Base-by-base conservation (phyloP, 345 rosid genomes). In the Trapa bicornis region DNA sequence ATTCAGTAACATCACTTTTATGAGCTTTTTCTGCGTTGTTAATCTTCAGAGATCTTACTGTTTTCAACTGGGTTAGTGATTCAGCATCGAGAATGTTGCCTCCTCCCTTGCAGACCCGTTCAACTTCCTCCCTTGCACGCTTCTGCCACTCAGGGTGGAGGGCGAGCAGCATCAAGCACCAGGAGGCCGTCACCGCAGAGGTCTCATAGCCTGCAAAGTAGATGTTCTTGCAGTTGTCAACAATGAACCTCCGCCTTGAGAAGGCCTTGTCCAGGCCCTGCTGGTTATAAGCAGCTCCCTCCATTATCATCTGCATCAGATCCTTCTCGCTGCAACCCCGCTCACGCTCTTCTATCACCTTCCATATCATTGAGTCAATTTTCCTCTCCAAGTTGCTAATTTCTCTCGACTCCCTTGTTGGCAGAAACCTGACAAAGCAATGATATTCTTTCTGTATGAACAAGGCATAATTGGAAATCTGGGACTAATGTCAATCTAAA, bases 81-180 rank as follows among this genome's bases (percentile, higher is more conserved):
- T 85, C 77, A 0, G 86, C 73, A 72, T 85, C 84, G 0, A 77
- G 82, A 4, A 71, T 57, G 62, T 68, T 57, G 62, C 68, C 75
- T 32, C 79, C 74, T n/a, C 73, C 37, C 38, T 11, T 75, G 63
- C 80, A 86, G 15, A 80, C 76, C 50, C 64, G 70, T 54, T 77
- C 68, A 35, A 84, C 83, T 72, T 91, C 93, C 5, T 65, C 73
- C 3, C 88, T 82, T 48, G 85, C 83, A 14, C 74, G 83, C 47
- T 76, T 68, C 73, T 91, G 97, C 97, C 97, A 86, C 3, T 80
- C 76, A 3, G 97, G 93, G 72, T 88, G 79, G 3, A 84, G 75
- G 62, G 93, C 93, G 0, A 91, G 96, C 3, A 91, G 87, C 96
- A 91, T 86, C 71, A 91, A 71, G 72, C 87, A 82, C 97, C 97